A percentile compares a stretch with the other conserved stretches of the same genome.
These are phyloP conservation scores for Acanthamoeba lugdunensis DNA, from an alignment of 208 protist genomes.

Conservation along the genomic window DNA sequence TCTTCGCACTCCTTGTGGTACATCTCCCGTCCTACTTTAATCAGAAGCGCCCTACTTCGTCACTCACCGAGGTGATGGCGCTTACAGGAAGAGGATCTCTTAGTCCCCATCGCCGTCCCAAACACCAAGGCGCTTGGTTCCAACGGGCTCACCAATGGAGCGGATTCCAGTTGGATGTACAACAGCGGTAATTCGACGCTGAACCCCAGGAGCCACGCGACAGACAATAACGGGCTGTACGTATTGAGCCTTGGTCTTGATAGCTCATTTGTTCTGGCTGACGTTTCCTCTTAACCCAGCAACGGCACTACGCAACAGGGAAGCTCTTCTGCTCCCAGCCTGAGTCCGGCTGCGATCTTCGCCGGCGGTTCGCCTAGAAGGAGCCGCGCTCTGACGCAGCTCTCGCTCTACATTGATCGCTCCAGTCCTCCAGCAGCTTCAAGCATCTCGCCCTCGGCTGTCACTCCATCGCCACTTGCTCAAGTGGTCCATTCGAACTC, in stretches of 20 bases:
- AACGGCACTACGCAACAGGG: background rate
- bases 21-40: background rate
- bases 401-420: slow-evolving; percentile 34
- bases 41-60: background rate
- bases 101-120: background rate
- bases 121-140: background rate
- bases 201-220: background rate
- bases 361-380: background rate
- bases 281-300: background rate
- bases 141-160: background rate
- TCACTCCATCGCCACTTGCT: background rate
- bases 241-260: background rate
- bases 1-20: slow-evolving; percentile 30
- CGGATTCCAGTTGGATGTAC: background rate
- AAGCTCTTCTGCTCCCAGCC: background rate
- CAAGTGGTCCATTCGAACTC: background rate
- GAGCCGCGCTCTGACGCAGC: slow-evolving; percentile 15
- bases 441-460: background rate
- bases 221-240: background rate
- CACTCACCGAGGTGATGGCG: no score
- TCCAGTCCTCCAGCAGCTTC: background rate
- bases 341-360: background rate
- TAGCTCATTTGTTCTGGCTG: no score
- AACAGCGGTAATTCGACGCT: background rate
- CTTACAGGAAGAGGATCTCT: background rate